Evolutionary conservation across 306 rosid species (phyloP).

Genomic region (Inga leiocalycina): DNA sequence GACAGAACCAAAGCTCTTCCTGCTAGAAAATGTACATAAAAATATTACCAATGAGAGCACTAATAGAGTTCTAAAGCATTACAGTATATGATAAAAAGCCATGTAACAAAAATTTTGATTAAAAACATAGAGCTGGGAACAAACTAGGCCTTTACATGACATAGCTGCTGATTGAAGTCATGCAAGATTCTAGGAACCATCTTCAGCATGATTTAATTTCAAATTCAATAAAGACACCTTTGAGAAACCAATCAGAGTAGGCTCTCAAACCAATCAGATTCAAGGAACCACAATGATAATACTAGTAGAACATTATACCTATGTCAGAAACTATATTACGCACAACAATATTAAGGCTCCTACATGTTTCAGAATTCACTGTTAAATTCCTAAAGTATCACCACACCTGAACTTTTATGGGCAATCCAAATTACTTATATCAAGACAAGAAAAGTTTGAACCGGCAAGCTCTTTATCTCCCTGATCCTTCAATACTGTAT

Average conservation of each 20-base stretch:
- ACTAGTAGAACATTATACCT: not conserved
- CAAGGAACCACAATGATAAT: not conserved
- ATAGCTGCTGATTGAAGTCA: not conserved
- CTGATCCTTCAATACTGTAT: not conserved
- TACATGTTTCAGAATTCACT: conserved; percentile 11
- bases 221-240: not conserved
- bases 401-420: not conserved
- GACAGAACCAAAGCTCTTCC: not conserved
- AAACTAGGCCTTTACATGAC: not conserved
- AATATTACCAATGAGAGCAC: not conserved
- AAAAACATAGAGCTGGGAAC: not conserved
- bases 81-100: not conserved
- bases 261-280: too few relatives aligned
- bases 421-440: conserved; percentile 8
- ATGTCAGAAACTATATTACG: not conserved
- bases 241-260: not conserved
- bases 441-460: not conserved
- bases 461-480: not conserved
- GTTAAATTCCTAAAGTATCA: conserved; percentile 15
- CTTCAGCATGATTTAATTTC: not conserved
- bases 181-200: not conserved
- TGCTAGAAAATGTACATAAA: not conserved
- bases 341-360: not conserved
- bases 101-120: not conserved
- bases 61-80: not conserved